phyloP scores from a whole-genome alignment of 2,329 filamentous ascomycete genomes.

The Fusarium paranaense region DNA sequence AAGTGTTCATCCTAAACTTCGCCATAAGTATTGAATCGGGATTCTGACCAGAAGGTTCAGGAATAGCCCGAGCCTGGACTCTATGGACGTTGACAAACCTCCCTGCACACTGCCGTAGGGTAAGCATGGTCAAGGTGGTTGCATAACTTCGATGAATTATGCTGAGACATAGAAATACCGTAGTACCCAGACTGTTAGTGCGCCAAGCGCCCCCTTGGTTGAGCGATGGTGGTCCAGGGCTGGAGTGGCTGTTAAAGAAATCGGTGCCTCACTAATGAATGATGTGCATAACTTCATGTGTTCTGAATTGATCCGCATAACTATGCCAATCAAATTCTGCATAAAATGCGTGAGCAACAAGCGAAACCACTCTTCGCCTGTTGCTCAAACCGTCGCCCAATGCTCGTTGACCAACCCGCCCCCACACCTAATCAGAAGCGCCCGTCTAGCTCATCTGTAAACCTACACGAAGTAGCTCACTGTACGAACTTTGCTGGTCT shows the following conservation, averaged over 20 bases:
- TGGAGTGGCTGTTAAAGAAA: background rate
- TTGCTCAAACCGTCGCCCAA: background rate
- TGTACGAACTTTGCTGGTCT: background rate
- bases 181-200: background rate
- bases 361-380: background rate
- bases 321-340: background rate
- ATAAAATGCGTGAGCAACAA: background rate
- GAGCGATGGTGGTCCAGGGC: too few species aligned
- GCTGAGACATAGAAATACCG: background rate
- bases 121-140: background rate
- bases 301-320: background rate
- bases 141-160: background rate
- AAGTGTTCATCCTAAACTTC: too few species aligned
- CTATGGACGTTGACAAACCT: background rate
- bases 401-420: background rate
- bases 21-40: background rate
- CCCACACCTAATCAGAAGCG: background rate
- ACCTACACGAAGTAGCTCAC: background rate
- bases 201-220: background rate
- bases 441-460: background rate
- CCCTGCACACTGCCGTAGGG: background rate
- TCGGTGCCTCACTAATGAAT: background rate
- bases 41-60: background rate
- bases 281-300: background rate
- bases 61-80: background rate